These are phyloP conservation scores for Lentinus brumalis DNA, from an alignment of 768 basidiomycete species.

Conservation along the genomic window DNA sequence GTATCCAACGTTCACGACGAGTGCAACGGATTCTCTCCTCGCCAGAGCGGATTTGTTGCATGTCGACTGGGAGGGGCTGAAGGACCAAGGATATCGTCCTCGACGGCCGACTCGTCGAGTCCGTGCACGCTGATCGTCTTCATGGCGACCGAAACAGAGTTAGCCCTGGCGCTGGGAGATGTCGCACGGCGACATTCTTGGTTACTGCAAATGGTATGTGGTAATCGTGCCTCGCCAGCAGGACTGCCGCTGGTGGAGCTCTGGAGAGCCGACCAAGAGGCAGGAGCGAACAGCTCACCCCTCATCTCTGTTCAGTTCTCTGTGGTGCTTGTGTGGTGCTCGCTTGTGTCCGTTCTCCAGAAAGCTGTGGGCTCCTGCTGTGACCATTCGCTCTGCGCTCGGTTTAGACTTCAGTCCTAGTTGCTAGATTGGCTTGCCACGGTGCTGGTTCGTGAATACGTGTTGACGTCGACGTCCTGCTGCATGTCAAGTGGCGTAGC, in stretches of 20 bases:
- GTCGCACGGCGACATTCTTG: slow-evolving; percentile 11
- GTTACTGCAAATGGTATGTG: slow-evolving; percentile 13
- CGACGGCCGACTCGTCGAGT: not conserved
- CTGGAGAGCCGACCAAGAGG: too few species aligned
- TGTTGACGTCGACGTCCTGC: slow-evolving; percentile 15
- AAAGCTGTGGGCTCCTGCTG: not conserved
- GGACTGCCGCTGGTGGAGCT: not conserved
- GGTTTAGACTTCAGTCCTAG: slow-evolving; percentile 6
- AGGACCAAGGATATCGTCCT: too few species aligned
- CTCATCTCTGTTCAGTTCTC: not conserved
- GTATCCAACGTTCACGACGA: too few species aligned
- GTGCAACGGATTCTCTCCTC: too few species aligned
- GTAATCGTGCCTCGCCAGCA: not conserved
- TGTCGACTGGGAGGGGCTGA: too few species aligned
- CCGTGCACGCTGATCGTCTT: not conserved
- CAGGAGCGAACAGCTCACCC: not conserved
- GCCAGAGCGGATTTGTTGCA: too few species aligned
- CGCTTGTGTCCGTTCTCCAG: not conserved
- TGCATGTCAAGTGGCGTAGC: not conserved
- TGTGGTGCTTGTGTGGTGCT: slow-evolving; percentile 6
- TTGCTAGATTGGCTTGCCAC: not conserved
- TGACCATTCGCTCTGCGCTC: slow-evolving; percentile 6
- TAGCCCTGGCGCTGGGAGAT: slow-evolving; percentile 1
- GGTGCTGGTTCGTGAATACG: not conserved
- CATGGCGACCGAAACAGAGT: slow-evolving; percentile 11